Base-by-base conservation (phyloP, 1,284 basidiomycete species). In the Cystobasidium sp. region DNA sequence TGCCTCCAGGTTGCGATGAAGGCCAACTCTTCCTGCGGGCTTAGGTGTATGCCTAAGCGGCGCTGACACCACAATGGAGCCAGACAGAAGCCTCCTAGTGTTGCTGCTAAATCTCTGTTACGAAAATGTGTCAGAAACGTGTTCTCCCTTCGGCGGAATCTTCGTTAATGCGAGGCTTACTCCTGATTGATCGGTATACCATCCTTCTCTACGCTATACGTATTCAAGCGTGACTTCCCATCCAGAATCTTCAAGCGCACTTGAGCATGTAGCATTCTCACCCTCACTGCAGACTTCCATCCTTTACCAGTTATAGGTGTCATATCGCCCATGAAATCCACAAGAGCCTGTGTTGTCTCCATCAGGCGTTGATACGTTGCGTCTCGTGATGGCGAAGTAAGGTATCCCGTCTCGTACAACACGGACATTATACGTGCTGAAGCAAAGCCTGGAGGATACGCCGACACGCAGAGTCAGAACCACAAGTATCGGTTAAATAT, bases 101-200 rank as follows among this genome's bases (percentile, higher is more conserved):
- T 77, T 9, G 75, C 76, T n/a, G 72, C 58, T 0, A 80, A 64
- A 49, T 80, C 79, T 12, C 77, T 78, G 65, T 49, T 2, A 41
- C 44, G 43, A 24, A n/a, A 24, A 16, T 41, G 16, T 3, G 49
- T 1, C 59, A 41, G 53, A 47, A 49, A 47, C 12, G 12, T 12
- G 31, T n/a, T 9, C 22, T 3, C 20, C 31, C 6, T 6, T 59
- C 3, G 24, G 55, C n/a, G n/a, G n/a, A n/a, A n/a, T n/a, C n/a
- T n/a, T n/a, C 22, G 6, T 52, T 7, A n/a, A 16, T 43, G 46
- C 16, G n/a, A 6, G 18, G 75, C 76, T 52, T 41, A 78, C 75
- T 76, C 77, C 56, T 79, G 78, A 39, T 78, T 79, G 70, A 79
- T 78, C 12, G 77, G 76, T 0, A 79, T 52, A 2, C 79, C 79